A percentile compares a stretch with the other conserved stretches of the same genome.
Evolutionary conservation across 176 grass and related monocot genomes (phyloP).

Genomic region (Lolium perenne): DNA sequence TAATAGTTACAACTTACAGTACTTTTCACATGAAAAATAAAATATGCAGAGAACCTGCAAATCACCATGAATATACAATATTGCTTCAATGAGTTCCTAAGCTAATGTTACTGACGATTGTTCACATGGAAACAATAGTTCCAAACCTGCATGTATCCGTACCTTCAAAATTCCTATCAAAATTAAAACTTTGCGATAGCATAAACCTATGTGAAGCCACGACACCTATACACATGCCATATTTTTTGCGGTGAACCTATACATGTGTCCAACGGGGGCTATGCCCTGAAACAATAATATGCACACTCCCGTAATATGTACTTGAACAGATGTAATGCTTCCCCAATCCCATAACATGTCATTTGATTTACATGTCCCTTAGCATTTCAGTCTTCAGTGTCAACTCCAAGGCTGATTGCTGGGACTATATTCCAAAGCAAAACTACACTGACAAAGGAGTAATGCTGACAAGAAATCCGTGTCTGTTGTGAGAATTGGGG

Average conservation of each 20-base stretch:
- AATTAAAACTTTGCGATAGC: neutral
- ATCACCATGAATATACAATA: neutral
- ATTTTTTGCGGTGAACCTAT: no score
- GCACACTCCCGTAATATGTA: neutral
- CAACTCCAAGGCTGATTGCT: neutral
- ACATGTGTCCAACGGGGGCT: neutral
- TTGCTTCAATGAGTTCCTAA: neutral
- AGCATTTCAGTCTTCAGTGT: neutral
- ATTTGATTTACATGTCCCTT: neutral
- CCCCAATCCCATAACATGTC: neutral
- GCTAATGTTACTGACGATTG: neutral
- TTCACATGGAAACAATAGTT: neutral
- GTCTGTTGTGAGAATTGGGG: neutral
- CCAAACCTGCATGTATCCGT: neutral
- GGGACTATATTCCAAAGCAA: neutral
- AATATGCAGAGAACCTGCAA: neutral
- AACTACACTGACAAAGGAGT: neutral
- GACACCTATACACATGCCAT: no score
- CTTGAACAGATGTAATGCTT: neutral
- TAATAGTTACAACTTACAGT: neutral
- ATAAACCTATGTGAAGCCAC: neutral
- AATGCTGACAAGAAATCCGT: neutral
- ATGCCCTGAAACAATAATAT: neutral
- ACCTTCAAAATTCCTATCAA: neutral
- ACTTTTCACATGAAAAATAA: neutral